These are phyloP conservation scores for Cocos nucifera DNA, from an alignment of 176 grass and related monocot genomes.

Conservation along the genomic window DNA sequence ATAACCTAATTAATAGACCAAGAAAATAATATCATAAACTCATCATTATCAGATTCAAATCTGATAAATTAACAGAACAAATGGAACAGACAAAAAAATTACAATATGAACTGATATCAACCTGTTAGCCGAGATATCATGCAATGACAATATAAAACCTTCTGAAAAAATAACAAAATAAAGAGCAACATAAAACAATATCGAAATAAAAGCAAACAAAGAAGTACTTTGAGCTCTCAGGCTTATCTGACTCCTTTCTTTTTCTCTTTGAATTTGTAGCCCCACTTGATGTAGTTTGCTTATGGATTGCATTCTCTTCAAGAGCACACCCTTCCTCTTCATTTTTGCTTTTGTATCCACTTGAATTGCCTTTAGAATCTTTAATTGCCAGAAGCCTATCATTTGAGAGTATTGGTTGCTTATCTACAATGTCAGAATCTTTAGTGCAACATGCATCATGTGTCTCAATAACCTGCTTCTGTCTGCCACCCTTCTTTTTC, in stretches of 20 bases:
- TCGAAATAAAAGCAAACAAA: constrained; percentile 1
- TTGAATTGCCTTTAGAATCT: constrained; percentile 20
- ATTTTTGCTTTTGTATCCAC: constrained; percentile 25
- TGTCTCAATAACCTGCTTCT: constrained; percentile 19
- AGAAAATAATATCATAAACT: no score
- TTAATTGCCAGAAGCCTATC: constrained; percentile 34
- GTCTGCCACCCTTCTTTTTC: constrained; percentile 39
- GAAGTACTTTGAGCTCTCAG: constrained; percentile 54
- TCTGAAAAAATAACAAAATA: no score
- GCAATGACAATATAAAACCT: no score
- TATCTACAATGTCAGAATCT: constrained; percentile 37
- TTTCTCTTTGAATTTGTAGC: constrained; percentile 46
- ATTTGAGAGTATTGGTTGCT: constrained; percentile 19
- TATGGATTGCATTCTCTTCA: constrained; percentile 29
- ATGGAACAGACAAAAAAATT: no score
- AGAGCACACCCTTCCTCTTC: constrained; percentile 17
- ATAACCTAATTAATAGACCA: no score
- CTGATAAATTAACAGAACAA: no score
- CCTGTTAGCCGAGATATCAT: no score
- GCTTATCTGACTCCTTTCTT: constrained; percentile 27
- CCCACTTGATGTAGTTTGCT: constrained; percentile 9
- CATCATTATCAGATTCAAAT: no score
- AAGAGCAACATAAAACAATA: constrained; percentile 1
- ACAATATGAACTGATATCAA: no score
- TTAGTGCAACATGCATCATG: constrained; percentile 27